Base-by-base conservation (phyloP, 179 eudicot species). In the Amaranthus tricolor region DNA sequence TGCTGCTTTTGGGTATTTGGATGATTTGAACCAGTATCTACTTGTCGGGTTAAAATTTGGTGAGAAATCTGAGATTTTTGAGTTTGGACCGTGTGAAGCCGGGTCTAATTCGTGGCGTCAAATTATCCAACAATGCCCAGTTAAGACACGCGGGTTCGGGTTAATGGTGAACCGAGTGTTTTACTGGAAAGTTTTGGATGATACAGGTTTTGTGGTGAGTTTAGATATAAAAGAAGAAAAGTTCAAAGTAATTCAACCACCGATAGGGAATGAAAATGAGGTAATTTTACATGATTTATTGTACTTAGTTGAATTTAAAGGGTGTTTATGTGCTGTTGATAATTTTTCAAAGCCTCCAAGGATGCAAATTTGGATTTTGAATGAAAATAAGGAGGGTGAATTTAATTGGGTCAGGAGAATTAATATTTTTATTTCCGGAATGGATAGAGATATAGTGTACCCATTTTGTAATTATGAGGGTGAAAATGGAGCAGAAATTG, bases 261-360 rank as follows among this genome's bases (percentile, higher is more conserved):
- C 78, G 0, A 68, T 62, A 61, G 84, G 84, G 1, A 81, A 81
- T 9, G 68, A 24, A 5, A 69, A 71, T 40, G 84, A 81, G 67
- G 72, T 63, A 1, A 81, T 81, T 71, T 20, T 81, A 53, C 74
- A 77, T 74, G 84, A 74, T 57, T 24, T 48, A 11, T 44, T 81
- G 17, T 77, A 77, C 16, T 69, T 81, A 58, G 81, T 77, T 12
- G 78, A 74, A 47, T 81, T 73, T 74, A 81, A 66, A 44, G 84
- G 84, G 63, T 43, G 72, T 14, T 71, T 81, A 7, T 81, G 84
- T 59, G 84, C 84, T 8, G 76, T 81, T 20, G 84, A 81, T 45
- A 81, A 77, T 48, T 77, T 51, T 21, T 81, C 84, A 20, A 77
- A 78, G 73, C 75, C 84, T 11, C 77, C 84, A 0, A 50, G 81